Evolutionary conservation across 768 basidiomycete genomes (phyloP), one percentile per base, ranked within the genome.

Genomic region (Dioszegia crocea): DNA sequence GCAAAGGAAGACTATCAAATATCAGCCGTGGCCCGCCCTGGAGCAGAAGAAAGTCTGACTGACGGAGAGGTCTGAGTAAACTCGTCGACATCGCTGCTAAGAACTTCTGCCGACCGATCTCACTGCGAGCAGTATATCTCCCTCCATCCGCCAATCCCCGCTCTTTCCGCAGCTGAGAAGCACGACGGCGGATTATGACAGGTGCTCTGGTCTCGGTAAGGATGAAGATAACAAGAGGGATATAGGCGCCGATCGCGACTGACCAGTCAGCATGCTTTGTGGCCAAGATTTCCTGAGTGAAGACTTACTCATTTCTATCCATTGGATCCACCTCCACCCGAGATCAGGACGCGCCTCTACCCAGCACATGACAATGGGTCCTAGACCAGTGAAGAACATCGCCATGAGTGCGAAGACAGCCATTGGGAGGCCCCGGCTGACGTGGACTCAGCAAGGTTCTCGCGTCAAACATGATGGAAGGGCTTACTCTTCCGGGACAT

Each of bases 281-380:
- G 16, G n/a, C 16, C 33, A n/a, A 36, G 27, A 30, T 9, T 16
- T 44, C 70, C 67, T 55, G 12, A 26, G 36, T 3, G n/a, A 2
- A 8, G 0, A 58, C 68, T 56, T 27, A 68, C 68, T 87, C 66
- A 84, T 79, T 62, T 85, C 84, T 9, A 88, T 81, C 88, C 88
- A 90, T 66, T 89, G 84, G 24, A 92, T 88, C 88, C 88, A 90
- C 26, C 88, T 80, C 88, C 89, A 90, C 61, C 80, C 80, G 1
- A 89, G 71, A 19, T 76, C 77, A 0, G 78, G 68, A 59, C 84
- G 82, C 60, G 82, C 80, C 67, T 88, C 86, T 21, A 88, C 73
- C 61, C 59, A 79, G 14, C 85, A 85, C 23, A 84, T 83, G 2
- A 81, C 69, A 0, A 87, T 69, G 0, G 88, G 85, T 2, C 84